Base-by-base conservation (phyloP, 2,329 filamentous ascomycete species). In the Tolypocladium capitatum region DNA sequence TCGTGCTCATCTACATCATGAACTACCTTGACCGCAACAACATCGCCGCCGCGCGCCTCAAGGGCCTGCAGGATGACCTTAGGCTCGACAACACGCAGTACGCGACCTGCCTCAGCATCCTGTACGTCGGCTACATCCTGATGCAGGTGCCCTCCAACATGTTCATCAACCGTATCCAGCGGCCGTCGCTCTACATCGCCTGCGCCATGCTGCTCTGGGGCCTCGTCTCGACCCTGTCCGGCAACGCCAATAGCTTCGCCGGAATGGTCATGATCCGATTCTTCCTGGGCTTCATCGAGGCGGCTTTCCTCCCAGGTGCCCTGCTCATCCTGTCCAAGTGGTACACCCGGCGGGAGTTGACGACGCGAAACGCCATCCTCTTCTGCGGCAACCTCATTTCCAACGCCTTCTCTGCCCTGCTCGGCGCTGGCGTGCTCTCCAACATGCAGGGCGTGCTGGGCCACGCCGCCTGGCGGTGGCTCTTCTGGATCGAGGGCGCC, bases 1-100 rank as follows among this genome's bases (percentile, higher is more conserved):
- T 88, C 49, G 77, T 88, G 43, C 61, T 87, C 53, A 84, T 88
- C 68, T 88, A 87, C 58, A 85, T 88, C 60, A 72, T 68, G 63
- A 87, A 88, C 65, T 88, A 86, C 62, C 69, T 81, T 30, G 80
- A 83, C 56, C 69, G 80, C 33, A 83, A 83, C 60, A 83, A 84
- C 61, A 83, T 85, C 52, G 80, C 80, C 2, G 74, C 80, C 1
- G 83, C 83, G 1, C 73, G 77, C 21, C 69, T 86, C 46, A 77
- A 79, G 58, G 81, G 81, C 6, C 67, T 86, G 20, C 75, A 83
- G 48, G 68, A 69, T 9, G 82, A 85, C 46, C 64, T 84, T 21
- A 60, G 68, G 2, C 67, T 84, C 51, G 62, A 63, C 36, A 66
- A 76, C 54, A 73, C 71, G 3, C 68, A 86, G 59, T 85, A 85